Base-by-base conservation (phyloP, 1,139 yeast species). In the Casaregolazyma lundiana region DNA sequence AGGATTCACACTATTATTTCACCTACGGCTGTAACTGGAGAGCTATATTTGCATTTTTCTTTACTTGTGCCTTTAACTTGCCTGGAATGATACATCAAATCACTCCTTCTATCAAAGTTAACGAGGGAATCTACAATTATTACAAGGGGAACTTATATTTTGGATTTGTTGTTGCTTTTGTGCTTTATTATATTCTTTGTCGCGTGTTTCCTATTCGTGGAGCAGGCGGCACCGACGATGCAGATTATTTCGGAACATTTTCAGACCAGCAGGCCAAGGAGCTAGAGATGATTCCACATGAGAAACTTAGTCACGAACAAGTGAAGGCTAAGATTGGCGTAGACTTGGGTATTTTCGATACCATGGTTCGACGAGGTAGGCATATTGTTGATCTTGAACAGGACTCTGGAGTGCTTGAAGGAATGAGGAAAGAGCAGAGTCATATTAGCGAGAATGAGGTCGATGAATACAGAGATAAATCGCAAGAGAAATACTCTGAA, bases 21-120 rank as follows among this genome's bases (percentile, higher is more conserved):
- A 56, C 55, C 16, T 53, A 56, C 22, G 78, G 78, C 35, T 51
- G 71, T 49, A 72, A 74, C 50, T 68, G 69, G 65, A 65, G 75
- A 46, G 75, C 76, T 2, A 55, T 67, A 42, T 46, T 65, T 6
- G 68, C 74, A 4, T 72, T 73, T 67, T 55, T 68, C 4, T 56
- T 61, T 19, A 72, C 72, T 22, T 64, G 66, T 58, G 66, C 67
- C 2, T 74, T 75, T 29, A 75, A 73, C 29, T 52, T 73, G 34
- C 77, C 77, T 2, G 76, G 77, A 16, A 56, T 70, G 47, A 55
- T 62, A 42, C 63, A 67, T 32, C 58, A 56, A n/a, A 70, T 66
- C 16, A 65, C 63, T 26, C 64, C 68, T 2, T 50, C 49, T 2
- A 64, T 68, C 35, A 7, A 41, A 43, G 44, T 63, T 16, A 41